A percentile compares a stretch with the other conserved stretches of the same genome.
Evolutionary conservation across 2,329 filamentous ascomycete genomes (phyloP).

Genomic region (Fusarium buxicola): DNA sequence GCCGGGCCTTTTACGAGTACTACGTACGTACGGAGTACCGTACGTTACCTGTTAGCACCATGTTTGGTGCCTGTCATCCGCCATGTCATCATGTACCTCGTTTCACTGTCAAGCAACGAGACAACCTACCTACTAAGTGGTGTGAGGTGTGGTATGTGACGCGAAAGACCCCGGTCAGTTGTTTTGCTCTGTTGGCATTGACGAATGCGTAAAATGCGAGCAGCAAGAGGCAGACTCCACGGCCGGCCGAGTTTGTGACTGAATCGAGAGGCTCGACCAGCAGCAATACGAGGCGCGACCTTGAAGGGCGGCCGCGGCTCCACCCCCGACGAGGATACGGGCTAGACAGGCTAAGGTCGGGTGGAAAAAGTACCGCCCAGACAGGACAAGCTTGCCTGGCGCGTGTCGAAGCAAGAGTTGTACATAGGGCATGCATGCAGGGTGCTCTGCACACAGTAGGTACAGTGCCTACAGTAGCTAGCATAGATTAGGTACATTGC

Average conservation of each 20-base stretch:
- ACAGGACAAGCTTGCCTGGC: constrained; percentile 27
- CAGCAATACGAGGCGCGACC: constrained; percentile 36
- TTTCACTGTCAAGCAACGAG: too few species aligned
- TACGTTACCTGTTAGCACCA: constrained; percentile 13
- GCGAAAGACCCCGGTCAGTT: too few species aligned
- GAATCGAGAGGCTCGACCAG: too few species aligned
- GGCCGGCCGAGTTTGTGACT: constrained; percentile 7
- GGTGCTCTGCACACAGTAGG: too few species aligned
- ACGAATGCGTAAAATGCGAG: not conserved
- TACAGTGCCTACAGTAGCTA: not conserved
- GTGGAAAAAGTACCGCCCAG: constrained; percentile 21
- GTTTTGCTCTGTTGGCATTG: not conserved
- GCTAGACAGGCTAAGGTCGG: too few species aligned
- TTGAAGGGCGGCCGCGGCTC: constrained; percentile 23
- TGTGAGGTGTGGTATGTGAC: too few species aligned
- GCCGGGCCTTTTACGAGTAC: constrained; percentile 23
- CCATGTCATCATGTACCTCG: not conserved
- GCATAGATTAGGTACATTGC: too few species aligned
- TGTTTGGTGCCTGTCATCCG: constrained; percentile 9
- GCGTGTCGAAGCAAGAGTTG: constrained; percentile 10
- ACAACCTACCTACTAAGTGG: too few species aligned
- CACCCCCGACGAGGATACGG: constrained; percentile 24
- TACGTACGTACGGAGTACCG: too few species aligned
- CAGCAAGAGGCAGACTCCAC: too few species aligned
- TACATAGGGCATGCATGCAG: not conserved